A percentile compares a stretch with the other conserved stretches of the same genome.
phyloP scores from a whole-genome alignment of 2,329 filamentous ascomycete species.

The Diaporthe destruens region DNA sequence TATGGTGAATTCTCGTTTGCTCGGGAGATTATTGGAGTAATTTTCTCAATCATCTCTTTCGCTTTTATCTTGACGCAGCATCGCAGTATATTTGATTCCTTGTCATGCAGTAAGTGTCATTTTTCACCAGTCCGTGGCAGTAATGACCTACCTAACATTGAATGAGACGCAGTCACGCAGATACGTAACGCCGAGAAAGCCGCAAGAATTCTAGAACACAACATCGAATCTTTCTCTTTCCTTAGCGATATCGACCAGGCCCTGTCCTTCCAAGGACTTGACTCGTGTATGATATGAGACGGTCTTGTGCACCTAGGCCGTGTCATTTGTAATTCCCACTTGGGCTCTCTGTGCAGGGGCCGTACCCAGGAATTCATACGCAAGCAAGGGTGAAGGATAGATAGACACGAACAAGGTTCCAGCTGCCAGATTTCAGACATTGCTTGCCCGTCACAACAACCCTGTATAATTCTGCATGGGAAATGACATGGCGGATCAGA shows the following conservation, averaged over 20 bases:
- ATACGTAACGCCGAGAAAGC: conserved; percentile 11
- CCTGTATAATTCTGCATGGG: background rate
- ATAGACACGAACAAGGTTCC: background rate
- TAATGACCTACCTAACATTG: background rate
- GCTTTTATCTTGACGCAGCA: background rate
- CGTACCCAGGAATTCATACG: background rate
- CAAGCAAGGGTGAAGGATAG: background rate
- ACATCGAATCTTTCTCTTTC: background rate
- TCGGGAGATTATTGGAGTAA: background rate
- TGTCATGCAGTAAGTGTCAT: background rate
- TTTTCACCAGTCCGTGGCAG: background rate
- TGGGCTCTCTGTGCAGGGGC: background rate
- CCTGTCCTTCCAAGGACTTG: background rate
- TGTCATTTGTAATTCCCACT: background rate
- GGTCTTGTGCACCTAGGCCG: background rate
- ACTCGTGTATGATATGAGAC: conserved; percentile 7
- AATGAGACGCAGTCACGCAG: background rate
- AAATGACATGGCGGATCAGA: background rate
- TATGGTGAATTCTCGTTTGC: background rate
- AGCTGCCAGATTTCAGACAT: background rate
- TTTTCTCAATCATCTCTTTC: background rate
- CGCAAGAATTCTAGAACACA: conserved; percentile 14
- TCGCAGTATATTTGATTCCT: background rate
- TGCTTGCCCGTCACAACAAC: background rate
- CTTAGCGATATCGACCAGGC: background rate